These are phyloP conservation scores for Basidioascus undulatus DNA, from an alignment of 768 basidiomycete genomes.

Conservation along the genomic window DNA sequence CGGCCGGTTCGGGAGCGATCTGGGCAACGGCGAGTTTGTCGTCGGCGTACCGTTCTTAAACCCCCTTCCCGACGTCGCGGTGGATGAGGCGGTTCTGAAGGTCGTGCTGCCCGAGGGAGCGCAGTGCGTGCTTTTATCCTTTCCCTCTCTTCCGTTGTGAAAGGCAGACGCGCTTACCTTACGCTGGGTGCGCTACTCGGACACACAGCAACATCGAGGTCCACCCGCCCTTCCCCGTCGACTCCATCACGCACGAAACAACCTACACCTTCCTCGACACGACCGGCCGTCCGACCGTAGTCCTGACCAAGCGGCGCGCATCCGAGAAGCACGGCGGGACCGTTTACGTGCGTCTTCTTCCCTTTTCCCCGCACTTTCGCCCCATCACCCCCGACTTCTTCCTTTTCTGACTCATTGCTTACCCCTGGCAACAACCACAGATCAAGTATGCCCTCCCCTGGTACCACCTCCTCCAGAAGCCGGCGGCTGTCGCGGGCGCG, in stretches of 20 bases:
- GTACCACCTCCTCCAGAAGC: conserved; percentile 21
- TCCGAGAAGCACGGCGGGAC: conserved; percentile 54
- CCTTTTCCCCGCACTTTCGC: background rate
- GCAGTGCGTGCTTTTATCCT: conserved; percentile 37
- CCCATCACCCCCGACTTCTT: background rate
- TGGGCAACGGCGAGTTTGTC: conserved; percentile 39
- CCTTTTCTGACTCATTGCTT: conserved; percentile 4
- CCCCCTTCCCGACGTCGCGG: conserved; percentile 47
- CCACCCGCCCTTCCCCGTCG: conserved; percentile 49
- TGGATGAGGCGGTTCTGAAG: conserved; percentile 51
- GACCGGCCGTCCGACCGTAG: conserved; percentile 54
- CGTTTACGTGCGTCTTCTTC: conserved; percentile 41
- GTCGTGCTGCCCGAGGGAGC: conserved; percentile 88
- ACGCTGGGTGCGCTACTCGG: background rate
- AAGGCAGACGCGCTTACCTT: too few species aligned
- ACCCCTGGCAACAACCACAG: conserved; percentile 21
- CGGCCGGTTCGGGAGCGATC: conserved; percentile 31
- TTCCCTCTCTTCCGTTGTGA: background rate
- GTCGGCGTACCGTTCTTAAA: conserved; percentile 72
- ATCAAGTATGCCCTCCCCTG: conserved; percentile 66
- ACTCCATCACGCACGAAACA: conserved; percentile 37
- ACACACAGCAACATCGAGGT: conserved; percentile 46
- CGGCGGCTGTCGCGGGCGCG: too few species aligned
- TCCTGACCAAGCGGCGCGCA: conserved; percentile 43
- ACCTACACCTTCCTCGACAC: conserved; percentile 71